Conservation (phyloP, 2,329 filamentous ascomycete genomes). For the Trichoderma afroharzianum region DNA sequence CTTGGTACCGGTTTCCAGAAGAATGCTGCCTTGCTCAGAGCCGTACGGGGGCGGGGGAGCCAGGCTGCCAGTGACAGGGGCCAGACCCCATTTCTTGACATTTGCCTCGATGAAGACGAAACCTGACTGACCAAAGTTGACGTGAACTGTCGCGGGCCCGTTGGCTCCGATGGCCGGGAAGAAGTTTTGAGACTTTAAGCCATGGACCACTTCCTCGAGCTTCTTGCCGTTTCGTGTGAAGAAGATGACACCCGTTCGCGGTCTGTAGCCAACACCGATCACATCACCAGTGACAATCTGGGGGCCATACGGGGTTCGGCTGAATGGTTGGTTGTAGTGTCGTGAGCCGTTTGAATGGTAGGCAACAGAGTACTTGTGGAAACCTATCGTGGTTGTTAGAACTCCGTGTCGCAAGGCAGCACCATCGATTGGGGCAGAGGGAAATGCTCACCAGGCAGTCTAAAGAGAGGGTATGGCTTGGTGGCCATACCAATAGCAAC, state of each 20-base stretch:
- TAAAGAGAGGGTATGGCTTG: conserved; percentile 93
- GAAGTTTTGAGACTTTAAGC: conserved; percentile 91
- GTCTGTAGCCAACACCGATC: conserved; percentile 90
- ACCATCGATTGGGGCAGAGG: too few relatives aligned
- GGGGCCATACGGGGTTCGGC: conserved; percentile 73
- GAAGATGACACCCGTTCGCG: conserved; percentile 90
- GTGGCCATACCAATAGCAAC: conserved; percentile 93
- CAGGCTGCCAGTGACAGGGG: conserved; percentile 90
- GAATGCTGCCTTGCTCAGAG: conserved; percentile 92
- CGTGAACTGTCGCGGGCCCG: conserved; percentile 86
- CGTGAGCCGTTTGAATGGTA: conserved; percentile 86
- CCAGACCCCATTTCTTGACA: conserved; percentile 98
- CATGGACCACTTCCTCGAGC: conserved; percentile 89
- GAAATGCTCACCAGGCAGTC: conserved; percentile 71
- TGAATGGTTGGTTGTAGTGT: conserved; percentile 90
- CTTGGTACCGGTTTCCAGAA: conserved; percentile 79
- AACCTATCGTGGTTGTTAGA: conserved; percentile 48
- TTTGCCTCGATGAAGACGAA: conserved; percentile 99
- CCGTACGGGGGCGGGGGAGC: conserved; percentile 95
- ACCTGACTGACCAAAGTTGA: conserved; percentile 96
- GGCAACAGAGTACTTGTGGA: conserved; percentile 87
- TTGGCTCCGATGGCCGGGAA: conserved; percentile 97
- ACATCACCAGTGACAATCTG: conserved; percentile 90
- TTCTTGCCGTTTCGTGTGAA: conserved; percentile 98
- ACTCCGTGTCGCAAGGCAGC: neutral